Percentiles rank a stretch among this genome's conserved stretches.
These are phyloP conservation scores for Boletus speciosus DNA, from an alignment of 768 basidiomycete species.

Conservation along the genomic window DNA sequence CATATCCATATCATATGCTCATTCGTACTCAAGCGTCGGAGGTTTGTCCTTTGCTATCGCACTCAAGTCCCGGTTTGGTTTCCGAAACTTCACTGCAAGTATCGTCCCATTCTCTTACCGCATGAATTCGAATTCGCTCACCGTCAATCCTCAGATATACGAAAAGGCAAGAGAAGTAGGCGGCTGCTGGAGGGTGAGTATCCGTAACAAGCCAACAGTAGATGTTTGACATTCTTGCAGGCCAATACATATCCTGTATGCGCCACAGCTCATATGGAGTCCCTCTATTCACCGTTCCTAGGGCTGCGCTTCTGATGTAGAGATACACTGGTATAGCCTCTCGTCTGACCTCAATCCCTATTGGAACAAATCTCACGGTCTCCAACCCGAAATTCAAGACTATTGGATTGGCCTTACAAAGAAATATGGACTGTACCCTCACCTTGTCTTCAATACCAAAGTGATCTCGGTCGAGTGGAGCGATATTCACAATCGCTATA, in stretches of 20 bases:
- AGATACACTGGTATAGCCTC: slow-evolving; percentile 43
- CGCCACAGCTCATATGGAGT: not conserved
- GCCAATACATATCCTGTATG: slow-evolving; percentile 29
- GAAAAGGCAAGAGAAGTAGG: slow-evolving; percentile 46
- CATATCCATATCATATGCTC: not conserved
- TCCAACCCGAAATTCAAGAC: slow-evolving; percentile 39
- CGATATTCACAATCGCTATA: slow-evolving; percentile 32
- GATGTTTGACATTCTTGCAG: slow-evolving; percentile 15
- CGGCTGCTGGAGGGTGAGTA: slow-evolving; percentile 51
- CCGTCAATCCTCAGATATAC: slow-evolving; percentile 32
- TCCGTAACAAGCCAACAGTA: not conserved
- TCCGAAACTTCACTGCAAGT: slow-evolving; percentile 40
- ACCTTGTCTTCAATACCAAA: slow-evolving; percentile 41
- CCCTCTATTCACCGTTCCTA: slow-evolving; percentile 5
- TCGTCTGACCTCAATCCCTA: slow-evolving; percentile 46
- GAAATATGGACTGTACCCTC: slow-evolving; percentile 41
- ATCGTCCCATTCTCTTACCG: not conserved
- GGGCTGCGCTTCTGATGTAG: slow-evolving; percentile 46
- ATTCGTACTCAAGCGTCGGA: slow-evolving; percentile 31
- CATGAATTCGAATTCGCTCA: not conserved
- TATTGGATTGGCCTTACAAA: slow-evolving; percentile 42
- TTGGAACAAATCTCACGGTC: slow-evolving; percentile 42
- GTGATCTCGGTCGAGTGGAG: slow-evolving; percentile 49
- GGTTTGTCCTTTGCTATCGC: slow-evolving; percentile 43
- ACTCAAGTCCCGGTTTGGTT: slow-evolving; percentile 36